Evolutionary conservation across 805 yeast species (phyloP), one percentile per base, ranked within the genome.

Genomic region (Candida argentea): DNA sequence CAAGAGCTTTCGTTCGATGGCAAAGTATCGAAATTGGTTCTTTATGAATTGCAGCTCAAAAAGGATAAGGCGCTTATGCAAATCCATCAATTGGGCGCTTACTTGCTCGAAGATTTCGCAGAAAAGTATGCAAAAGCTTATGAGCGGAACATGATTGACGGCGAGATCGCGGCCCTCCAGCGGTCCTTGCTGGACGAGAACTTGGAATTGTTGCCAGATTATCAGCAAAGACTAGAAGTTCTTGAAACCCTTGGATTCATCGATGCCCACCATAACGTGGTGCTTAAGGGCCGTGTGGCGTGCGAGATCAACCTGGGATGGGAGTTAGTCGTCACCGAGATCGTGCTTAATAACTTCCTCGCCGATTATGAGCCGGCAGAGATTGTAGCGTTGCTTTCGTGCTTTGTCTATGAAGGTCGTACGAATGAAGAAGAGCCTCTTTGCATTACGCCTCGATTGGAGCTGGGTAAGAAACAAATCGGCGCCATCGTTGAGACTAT

Each of bases 311-410:
- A 82, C 48, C 70, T 85, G 15, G 97, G 97, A 0, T 85, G 87
- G 73, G 98, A 91, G 52, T 63, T 87, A 31, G 78, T 81, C 3
- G 50, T 91, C 7, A 89, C 98, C 0, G 98, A 91, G 52, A 64
- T 91, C 30, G 73, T 91, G 11, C 64, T 91, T 42, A 94, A 89
- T 45, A 91, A 91, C 54, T 86, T 89, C 60, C 59, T 91, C 36
- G 94, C 89, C 17, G 93, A 85, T 33, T 87, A 82, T 48, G 93
- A 87, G 37, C 86, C 96, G 1, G 95, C 86, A 46, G 98, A 91
- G 52, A 86, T 91, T 36, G 96, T 87, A n/a, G 97, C 97, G 0
- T 61, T 91, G 27, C 55, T 91, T 18, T 85, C 96, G 0, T 84
- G 82, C 20, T 91, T 91, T 57, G 94, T 91, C 2, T 91, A 83